phyloP scores from a whole-genome alignment of 306 rosid genomes.

The Prunus campanulata region DNA sequence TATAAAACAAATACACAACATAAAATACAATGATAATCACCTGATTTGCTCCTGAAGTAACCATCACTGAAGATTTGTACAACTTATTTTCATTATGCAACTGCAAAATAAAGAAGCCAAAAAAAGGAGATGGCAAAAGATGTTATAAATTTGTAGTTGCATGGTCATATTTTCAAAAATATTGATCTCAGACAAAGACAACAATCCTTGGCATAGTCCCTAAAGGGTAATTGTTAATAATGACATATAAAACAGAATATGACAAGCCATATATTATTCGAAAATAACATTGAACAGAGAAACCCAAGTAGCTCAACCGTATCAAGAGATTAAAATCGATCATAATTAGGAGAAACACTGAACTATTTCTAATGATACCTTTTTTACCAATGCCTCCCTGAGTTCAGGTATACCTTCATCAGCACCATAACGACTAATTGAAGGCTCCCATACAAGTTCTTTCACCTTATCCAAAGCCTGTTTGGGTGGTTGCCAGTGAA shows the following conservation, averaged over 20 bases:
- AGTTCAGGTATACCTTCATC: slow-evolving; percentile 96
- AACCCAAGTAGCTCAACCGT: background rate
- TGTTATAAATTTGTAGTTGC: background rate
- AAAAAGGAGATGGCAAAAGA: slow-evolving; percentile 3
- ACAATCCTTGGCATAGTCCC: background rate
- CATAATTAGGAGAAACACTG: background rate
- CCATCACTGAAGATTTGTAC: slow-evolving; percentile 90
- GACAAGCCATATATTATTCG: background rate
- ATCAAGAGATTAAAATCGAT: background rate
- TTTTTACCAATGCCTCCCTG: slow-evolving; percentile 57
- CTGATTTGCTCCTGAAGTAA: slow-evolving; percentile 99
- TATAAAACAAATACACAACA: background rate
- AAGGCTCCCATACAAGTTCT: slow-evolving; percentile 81
- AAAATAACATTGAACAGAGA: background rate
- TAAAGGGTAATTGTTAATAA: background rate
- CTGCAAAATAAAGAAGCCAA: slow-evolving; percentile 44
- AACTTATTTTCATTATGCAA: slow-evolving; percentile 69
- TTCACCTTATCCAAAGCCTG: slow-evolving; percentile 74
- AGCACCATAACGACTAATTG: slow-evolving; percentile 78
- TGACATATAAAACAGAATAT: background rate
- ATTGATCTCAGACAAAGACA: background rate
- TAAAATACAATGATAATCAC: slow-evolving; percentile 42
- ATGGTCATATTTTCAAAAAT: background rate
- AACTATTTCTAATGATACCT: slow-evolving; percentile 40
- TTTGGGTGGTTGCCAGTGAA: slow-evolving; percentile 93